These are phyloP conservation scores for Omphalea diandra DNA, from an alignment of 441 rosid species.

Conservation along the genomic window DNA sequence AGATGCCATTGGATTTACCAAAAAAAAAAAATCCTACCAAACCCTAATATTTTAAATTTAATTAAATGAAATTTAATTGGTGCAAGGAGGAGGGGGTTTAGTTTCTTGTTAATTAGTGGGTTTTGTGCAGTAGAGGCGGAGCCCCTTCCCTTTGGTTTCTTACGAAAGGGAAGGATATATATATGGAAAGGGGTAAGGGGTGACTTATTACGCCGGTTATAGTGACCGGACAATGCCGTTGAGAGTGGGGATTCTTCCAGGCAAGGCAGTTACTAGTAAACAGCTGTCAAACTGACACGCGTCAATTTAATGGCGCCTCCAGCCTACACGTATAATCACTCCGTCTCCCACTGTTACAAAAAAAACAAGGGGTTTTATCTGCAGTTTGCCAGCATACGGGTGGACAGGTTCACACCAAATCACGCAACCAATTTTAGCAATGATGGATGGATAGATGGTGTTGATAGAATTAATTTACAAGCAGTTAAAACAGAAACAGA, in stretches of 20 bases:
- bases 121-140: no score
- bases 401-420: slow-evolving; percentile 23
- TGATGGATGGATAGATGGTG: slow-evolving; percentile 6
- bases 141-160: no score
- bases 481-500: neutral
- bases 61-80: no score
- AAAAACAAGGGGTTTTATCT: slow-evolving; percentile 22
- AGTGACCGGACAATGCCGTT: slow-evolving; percentile 47
- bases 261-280: slow-evolving; percentile 62
- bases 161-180: no score
- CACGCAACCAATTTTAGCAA: neutral
- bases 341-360: slow-evolving; percentile 4
- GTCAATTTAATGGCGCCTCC: slow-evolving; percentile 29
- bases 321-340: no score
- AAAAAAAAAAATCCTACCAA: no score
- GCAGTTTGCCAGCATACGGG: slow-evolving; percentile 21
- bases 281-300: slow-evolving; percentile 65
- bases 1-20: no score
- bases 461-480: neutral
- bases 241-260: slow-evolving; percentile 46
- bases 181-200: slow-evolving; percentile 51
- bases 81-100: no score
- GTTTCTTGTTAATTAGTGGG: no score
- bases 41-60: no score
- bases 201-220: slow-evolving; percentile 47